Evolutionary conservation across 2,329 filamentous ascomycete genomes (phyloP).

Genomic region (Colletotrichum sp.): DNA sequence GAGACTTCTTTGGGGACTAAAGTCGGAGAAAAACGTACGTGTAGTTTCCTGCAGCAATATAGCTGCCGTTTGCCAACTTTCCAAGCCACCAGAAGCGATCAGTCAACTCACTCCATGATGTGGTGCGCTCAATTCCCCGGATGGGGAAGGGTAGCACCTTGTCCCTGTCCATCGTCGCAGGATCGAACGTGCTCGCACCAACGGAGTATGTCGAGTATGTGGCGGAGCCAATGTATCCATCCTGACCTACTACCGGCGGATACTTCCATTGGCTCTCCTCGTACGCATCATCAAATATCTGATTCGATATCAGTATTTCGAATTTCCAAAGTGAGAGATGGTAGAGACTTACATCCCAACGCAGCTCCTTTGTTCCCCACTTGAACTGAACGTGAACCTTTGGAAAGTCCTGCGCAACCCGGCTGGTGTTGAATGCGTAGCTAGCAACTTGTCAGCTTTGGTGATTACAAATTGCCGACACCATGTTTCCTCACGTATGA

Average conservation of each 20-base stretch:
- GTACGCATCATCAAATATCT: conserved; percentile 31
- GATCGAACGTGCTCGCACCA: conserved; percentile 22
- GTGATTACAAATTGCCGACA: background rate
- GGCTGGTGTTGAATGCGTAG: conserved; percentile 17
- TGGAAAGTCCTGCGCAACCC: conserved; percentile 24
- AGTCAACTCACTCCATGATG: conserved; percentile 4
- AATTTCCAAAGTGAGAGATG: accelerated
- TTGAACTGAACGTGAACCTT: conserved; percentile 15
- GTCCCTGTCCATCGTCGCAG: conserved; percentile 25
- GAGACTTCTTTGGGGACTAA: background rate
- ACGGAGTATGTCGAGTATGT: conserved; percentile 25
- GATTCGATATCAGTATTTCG: background rate
- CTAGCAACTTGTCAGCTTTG: background rate
- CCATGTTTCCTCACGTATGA: background rate
- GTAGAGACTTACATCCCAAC: conserved; percentile 18
- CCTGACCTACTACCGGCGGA: conserved; percentile 28
- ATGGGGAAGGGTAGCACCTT: conserved; percentile 27
- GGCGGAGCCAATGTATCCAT: conserved; percentile 31
- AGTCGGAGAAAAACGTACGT: background rate
- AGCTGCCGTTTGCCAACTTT: conserved; percentile 29
- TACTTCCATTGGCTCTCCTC: conserved; percentile 30
- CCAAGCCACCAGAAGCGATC: conserved; percentile 32
- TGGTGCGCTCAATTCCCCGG: conserved; percentile 22
- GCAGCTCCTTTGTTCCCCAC: conserved; percentile 21
- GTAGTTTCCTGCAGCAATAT: conserved; percentile 30